Base-by-base conservation (phyloP, 257 asterid genomes). In the Oldenlandia corymbosa region DNA sequence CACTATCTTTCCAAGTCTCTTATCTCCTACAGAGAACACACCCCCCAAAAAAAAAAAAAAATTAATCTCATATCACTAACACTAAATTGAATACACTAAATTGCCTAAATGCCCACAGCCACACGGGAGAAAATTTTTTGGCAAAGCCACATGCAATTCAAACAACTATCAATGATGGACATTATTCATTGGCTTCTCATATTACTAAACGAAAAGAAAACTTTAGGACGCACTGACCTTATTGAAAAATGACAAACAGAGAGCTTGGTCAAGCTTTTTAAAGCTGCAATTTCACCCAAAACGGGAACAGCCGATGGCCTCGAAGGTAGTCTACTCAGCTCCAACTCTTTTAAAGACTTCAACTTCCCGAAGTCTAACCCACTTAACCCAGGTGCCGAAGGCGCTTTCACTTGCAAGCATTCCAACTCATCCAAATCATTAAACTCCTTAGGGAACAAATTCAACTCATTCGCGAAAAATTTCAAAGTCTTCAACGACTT, bases 211-310 rank as follows among this genome's bases (percentile, higher is more conserved):
- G 30, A 12, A 30, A 4, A 23, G 65, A 18, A 57, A 34, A 24
- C 49, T 53, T 16, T 8, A 64, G 23, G 55, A 39, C 65, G 43
- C 55, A 75, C 74, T 47, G 36, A 88, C 99, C 99, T 83, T 56
- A 92, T 87, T 17, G 97, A 89, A 75, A 92, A 92, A 75, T 89
- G 96, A 63, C 99, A 89, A 53, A 92, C 77, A 48, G 96, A 82
- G 59, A 92, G 93, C 83, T 79, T 89, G 5, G 91, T 92, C 79
- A 92, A 80, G 76, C 88, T 60, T 70, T 79, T 82, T 30, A 89
- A 89, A 58, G 84, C 91, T 26, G 88, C 75, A 65, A 92, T 76
- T 70, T 83, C 95, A 50, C 84, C 81, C 79, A 91, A 74, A 75
- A 85, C 28, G 1, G 87, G 93, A 62, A 81, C 78, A 23, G 85